Base-by-base conservation (phyloP, 352 stramenopile species). In the Phytophthora brassicae region DNA sequence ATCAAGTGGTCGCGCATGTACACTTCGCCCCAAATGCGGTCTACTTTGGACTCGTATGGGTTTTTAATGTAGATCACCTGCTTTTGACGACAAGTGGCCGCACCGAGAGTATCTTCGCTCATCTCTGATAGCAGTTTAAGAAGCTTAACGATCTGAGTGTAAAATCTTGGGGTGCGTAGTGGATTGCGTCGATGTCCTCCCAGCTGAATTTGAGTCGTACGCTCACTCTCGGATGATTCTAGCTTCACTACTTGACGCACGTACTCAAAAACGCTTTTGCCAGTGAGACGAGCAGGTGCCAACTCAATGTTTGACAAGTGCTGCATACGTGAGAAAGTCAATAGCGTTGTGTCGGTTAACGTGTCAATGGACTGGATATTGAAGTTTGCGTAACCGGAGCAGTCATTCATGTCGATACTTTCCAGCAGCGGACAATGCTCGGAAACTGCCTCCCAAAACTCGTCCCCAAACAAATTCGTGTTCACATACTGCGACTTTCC, bases 401-500 rank as follows among this genome's bases (percentile, higher is more conserved):
- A n/a, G 50, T 49, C 38, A 1, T 12, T 13, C 39, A 60, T 45
- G 8, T 45, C 41, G 36, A 58, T 58, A 16, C 14, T 48, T 24
- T 48, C 11, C 24, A 58, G 11, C 3, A 49, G 12, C 12, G 38
- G 50, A 16, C 38, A 58, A 8, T 48, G 3, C 6, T 29, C 17
- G 6, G 38, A 23, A 24, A 20, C 50, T 22, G 50, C 8, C 24
- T 58, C 50, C 50, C 50, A 58, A 38, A 49, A 58, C 2, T 9
- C 36, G 38, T 49, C 38, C 14, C 50, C 50, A 41, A 31, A 58
- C n/a, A 49, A 14, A 29, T 58, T 17, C 9, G 33, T 19, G 49
- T 56, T 38, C 12, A 56, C 22, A 23, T 56, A 56, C 22, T 13
- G 7, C n/a, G 48, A 20, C 9, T 13, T 26, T 12, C 22, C 49